A percentile compares a stretch with the other conserved stretches of the same genome.
These are phyloP conservation scores for Rhodotorula taiwanensis DNA, from an alignment of 768 basidiomycete genomes.

Conservation along the genomic window DNA sequence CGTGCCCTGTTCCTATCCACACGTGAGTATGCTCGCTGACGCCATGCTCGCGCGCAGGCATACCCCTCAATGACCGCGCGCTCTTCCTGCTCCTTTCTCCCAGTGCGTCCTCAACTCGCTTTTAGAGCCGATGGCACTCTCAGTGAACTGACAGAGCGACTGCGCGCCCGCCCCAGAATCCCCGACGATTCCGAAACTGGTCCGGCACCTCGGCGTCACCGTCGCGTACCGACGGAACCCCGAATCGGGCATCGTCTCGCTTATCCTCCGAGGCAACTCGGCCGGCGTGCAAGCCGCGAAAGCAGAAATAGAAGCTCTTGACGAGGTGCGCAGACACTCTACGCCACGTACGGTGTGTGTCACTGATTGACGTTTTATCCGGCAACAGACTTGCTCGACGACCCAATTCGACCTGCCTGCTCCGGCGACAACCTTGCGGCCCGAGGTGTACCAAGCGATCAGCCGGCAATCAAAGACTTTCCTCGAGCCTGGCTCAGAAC, in stretches of 20 bases:
- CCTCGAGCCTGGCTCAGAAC: constrained; percentile 11
- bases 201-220: constrained; percentile 11
- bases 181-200: constrained; percentile 9
- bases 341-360: too few species aligned
- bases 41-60: background rate
- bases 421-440: constrained; percentile 1
- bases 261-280: constrained; percentile 10
- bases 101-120: constrained; percentile 18
- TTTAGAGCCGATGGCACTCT: background rate
- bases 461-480: constrained; percentile 18
- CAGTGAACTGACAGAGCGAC: too few species aligned
- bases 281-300: background rate
- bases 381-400: background rate
- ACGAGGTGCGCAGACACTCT: constrained; percentile 10
- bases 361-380: background rate
- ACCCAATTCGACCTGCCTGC: constrained; percentile 5
- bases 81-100: constrained; percentile 34
- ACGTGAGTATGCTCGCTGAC: background rate
- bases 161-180: constrained; percentile 6
- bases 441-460: constrained; percentile 25
- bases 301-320: constrained; percentile 16
- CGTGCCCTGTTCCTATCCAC: background rate
- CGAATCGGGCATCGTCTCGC: background rate
- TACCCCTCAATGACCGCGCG: constrained; percentile 13
- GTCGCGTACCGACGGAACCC: constrained; percentile 16